Percentiles rank a stretch among this genome's conserved stretches.
Evolutionary conservation across 208 protist genomes (phyloP).

Genomic region (Crithidia brevicula): DNA sequence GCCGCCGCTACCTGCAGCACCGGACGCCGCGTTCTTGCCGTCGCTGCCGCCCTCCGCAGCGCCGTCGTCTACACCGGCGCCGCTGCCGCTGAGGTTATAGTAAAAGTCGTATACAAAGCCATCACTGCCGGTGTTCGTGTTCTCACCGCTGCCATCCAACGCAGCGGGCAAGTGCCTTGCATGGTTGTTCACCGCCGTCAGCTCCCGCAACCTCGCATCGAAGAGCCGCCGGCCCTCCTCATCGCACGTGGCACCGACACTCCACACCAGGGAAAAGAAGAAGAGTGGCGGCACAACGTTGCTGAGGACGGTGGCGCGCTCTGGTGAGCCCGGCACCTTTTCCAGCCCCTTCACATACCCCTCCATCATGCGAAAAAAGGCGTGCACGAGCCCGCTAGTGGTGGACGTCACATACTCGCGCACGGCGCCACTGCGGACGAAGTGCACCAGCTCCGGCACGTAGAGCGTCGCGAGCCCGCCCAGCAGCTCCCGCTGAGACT

Average conservation of each 20-base stretch:
- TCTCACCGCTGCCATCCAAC: neutral
- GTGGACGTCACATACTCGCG: constrained; percentile 94
- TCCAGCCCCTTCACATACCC: constrained; percentile 85
- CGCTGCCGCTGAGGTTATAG: constrained; percentile 59
- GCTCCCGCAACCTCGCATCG: constrained; percentile 76
- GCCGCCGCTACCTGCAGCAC: constrained; percentile 1
- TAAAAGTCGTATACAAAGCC: constrained; percentile 95
- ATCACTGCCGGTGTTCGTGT: neutral
- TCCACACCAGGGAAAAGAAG: constrained; percentile 97
- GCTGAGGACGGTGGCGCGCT: constrained; percentile 55
- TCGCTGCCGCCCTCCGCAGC: constrained; percentile 43
- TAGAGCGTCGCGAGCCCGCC: constrained; percentile 74
- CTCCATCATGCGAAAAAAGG: constrained; percentile 95
- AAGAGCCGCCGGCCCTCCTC: constrained; percentile 90
- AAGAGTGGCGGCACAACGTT: constrained; percentile 89
- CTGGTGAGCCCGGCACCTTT: constrained; percentile 33
- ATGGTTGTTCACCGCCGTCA: constrained; percentile 60
- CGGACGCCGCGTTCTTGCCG: constrained; percentile 8
- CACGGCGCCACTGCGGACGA: constrained; percentile 78
- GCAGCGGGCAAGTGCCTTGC: constrained; percentile 37
- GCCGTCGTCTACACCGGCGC: constrained; percentile 32
- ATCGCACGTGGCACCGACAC: constrained; percentile 95
- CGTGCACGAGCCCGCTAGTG: constrained; percentile 91
- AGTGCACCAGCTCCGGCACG: constrained; percentile 77
- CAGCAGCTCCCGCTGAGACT: constrained; percentile 66